A percentile compares a stretch with the other conserved stretches of the same genome.
Conservation (phyloP, 805 yeast genomes). For the Vanderwaltozyma polyspora region DNA sequence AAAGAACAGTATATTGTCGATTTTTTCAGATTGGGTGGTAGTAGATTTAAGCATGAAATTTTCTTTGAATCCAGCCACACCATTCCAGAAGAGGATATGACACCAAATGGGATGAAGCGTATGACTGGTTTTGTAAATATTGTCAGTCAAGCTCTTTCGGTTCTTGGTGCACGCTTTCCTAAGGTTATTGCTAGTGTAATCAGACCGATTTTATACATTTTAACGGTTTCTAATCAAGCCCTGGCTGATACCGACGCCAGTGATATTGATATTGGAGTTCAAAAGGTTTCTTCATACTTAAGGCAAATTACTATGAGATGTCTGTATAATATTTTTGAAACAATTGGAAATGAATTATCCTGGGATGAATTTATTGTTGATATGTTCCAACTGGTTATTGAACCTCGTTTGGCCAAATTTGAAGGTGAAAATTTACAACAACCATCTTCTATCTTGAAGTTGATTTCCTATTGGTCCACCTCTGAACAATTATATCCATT, state of each 20-base stretch:
- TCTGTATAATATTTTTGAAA: slow-evolving; percentile 43
- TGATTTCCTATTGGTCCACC: slow-evolving; percentile 51
- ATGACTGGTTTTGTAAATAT: slow-evolving; percentile 53
- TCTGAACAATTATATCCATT: slow-evolving; percentile 37
- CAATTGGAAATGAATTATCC: slow-evolving; percentile 37
- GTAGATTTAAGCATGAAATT: slow-evolving; percentile 35
- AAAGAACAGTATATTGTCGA: slow-evolving; percentile 38
- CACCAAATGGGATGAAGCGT: slow-evolving; percentile 33
- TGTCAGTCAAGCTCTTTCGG: slow-evolving; percentile 16
- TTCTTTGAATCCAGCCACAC: slow-evolving; percentile 23
- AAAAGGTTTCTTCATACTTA: slow-evolving; percentile 43
- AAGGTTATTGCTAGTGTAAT: slow-evolving; percentile 40
- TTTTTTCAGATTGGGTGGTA: slow-evolving; percentile 55
- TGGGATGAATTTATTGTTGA: slow-evolving; percentile 46
- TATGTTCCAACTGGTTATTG: slow-evolving; percentile 44
- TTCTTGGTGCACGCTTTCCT: slow-evolving; percentile 48
- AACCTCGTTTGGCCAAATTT: slow-evolving; percentile 57
- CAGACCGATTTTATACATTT: slow-evolving; percentile 45
- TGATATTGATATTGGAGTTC: slow-evolving; percentile 15
- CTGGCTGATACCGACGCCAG: slow-evolving; percentile 12
- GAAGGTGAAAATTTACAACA: slow-evolving; percentile 72
- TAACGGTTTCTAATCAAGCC: slow-evolving; percentile 40
- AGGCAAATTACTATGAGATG: slow-evolving; percentile 62
- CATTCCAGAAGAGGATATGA: slow-evolving; percentile 18
- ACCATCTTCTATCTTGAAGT: slow-evolving; percentile 62